These are phyloP conservation scores for Rhododendron ovatum DNA, from an alignment of 148 eudicot species.

Conservation along the genomic window DNA sequence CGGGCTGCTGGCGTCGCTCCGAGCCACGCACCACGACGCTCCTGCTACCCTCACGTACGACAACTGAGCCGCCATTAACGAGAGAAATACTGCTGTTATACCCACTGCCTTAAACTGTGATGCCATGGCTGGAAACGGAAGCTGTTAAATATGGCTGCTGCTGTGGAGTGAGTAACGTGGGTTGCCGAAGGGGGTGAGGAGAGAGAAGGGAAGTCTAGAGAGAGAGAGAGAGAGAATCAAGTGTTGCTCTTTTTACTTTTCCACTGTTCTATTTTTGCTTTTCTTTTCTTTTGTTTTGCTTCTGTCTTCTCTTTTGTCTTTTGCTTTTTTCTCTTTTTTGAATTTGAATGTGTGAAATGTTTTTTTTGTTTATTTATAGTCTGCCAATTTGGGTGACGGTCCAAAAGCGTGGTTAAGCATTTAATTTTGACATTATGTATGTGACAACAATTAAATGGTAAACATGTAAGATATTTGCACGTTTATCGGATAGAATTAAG, in stretches of 20 bases:
- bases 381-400: background rate
- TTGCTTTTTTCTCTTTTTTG: background rate
- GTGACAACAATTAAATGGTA: background rate
- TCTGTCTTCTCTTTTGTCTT: background rate
- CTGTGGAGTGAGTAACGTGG: background rate
- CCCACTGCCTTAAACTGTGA: background rate
- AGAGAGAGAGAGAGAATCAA: background rate
- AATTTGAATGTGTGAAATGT: background rate
- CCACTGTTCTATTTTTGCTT: background rate
- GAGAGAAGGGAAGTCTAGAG: background rate
- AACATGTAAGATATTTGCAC: background rate
- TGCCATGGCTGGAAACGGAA: background rate
- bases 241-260: background rate
- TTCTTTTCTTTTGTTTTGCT: background rate
- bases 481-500: background rate
- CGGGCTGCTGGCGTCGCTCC: constrained; percentile 48
- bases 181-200: background rate
- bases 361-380: background rate
- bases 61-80: background rate
- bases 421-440: background rate
- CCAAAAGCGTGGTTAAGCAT: background rate
- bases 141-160: constrained; percentile 1
- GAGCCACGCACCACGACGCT: constrained; percentile 56
- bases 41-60: background rate
- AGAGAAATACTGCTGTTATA: background rate